A percentile compares a stretch with the other conserved stretches of the same genome.
phyloP scores from a whole-genome alignment of 306 rosid species.

The Ormosia emarginata region DNA sequence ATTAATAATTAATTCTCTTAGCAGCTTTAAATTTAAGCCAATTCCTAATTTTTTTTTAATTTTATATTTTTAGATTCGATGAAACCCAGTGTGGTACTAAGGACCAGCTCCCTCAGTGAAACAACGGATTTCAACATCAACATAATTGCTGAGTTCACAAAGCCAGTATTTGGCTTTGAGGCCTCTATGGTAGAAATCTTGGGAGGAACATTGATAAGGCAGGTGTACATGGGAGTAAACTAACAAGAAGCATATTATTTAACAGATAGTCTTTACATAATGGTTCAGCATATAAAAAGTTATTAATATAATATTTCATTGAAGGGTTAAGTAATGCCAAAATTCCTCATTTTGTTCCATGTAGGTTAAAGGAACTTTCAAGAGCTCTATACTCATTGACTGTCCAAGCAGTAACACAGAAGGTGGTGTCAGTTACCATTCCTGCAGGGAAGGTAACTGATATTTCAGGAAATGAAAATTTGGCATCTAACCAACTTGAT shows the following conservation, averaged over 20 bases:
- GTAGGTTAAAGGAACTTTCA: slow-evolving; percentile 57
- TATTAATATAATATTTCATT: neutral
- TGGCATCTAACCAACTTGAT: slow-evolving; percentile 64
- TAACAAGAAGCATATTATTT: neutral
- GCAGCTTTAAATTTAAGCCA: neutral
- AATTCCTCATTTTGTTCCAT: neutral
- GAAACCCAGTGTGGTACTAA: slow-evolving; percentile 45
- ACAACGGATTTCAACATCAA: slow-evolving; percentile 43
- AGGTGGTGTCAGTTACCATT: slow-evolving; percentile 47
- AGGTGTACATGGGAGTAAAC: slow-evolving; percentile 32
- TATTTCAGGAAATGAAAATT: slow-evolving; percentile 65
- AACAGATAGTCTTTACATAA: neutral
- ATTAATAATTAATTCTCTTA: neutral
- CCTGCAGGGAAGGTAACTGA: slow-evolving; percentile 61
- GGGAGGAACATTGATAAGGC: slow-evolving; percentile 67
- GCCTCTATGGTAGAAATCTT: slow-evolving; percentile 46
- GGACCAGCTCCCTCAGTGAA: slow-evolving; percentile 46
- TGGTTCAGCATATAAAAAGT: neutral
- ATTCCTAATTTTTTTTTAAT: neutral
- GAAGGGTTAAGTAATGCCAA: neutral
- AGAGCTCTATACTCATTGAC: slow-evolving; percentile 64
- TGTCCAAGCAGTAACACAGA: slow-evolving; percentile 37
- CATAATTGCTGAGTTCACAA: slow-evolving; percentile 60
- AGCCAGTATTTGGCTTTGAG: slow-evolving; percentile 67
- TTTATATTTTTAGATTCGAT: slow-evolving; percentile 34